Conservation (phyloP, 2,329 filamentous ascomycete genomes). For the Hyphodiscus sp. region DNA sequence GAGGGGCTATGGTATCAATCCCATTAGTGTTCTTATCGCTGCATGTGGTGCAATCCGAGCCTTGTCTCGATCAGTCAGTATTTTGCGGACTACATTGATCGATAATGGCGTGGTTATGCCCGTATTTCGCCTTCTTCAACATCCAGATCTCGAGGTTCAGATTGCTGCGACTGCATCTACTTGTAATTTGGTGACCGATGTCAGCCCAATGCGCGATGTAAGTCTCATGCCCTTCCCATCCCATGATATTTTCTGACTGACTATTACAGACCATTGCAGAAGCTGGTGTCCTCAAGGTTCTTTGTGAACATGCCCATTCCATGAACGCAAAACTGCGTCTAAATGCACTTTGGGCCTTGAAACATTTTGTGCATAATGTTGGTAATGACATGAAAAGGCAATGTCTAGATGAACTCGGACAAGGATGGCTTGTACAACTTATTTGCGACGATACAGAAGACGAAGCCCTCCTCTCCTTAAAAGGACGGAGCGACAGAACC, state of each 20-base stretch:
- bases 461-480: constrained; percentile 38
- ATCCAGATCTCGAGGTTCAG: constrained; percentile 71
- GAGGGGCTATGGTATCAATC: constrained; percentile 62
- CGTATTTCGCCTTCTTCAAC: constrained; percentile 66
- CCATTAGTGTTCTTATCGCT: constrained; percentile 70
- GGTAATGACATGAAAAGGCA: constrained; percentile 66
- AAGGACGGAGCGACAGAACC: constrained; percentile 20
- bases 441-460: constrained; percentile 61
- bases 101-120: constrained; percentile 78
- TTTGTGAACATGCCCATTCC: constrained; percentile 82
- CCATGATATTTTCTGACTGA: constrained; percentile 5
- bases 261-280: constrained; percentile 58
- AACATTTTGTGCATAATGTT: constrained; percentile 75
- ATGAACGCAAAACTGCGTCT: constrained; percentile 71
- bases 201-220: constrained; percentile 87
- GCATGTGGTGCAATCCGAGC: constrained; percentile 78
- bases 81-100: constrained; percentile 78
- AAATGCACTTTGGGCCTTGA: constrained; percentile 88
- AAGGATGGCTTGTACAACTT: constrained; percentile 74
- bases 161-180: constrained; percentile 79
- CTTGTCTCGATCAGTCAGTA: constrained; percentile 76
- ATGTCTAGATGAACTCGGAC: constrained; percentile 69
- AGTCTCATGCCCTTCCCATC: constrained; percentile 31
- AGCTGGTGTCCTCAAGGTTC: constrained; percentile 64
- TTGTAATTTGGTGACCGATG: constrained; percentile 79